A percentile compares a stretch with the other conserved stretches of the same genome.
phyloP scores from a whole-genome alignment of 2,329 filamentous ascomycete species.

The Hypomyces rosellus region DNA sequence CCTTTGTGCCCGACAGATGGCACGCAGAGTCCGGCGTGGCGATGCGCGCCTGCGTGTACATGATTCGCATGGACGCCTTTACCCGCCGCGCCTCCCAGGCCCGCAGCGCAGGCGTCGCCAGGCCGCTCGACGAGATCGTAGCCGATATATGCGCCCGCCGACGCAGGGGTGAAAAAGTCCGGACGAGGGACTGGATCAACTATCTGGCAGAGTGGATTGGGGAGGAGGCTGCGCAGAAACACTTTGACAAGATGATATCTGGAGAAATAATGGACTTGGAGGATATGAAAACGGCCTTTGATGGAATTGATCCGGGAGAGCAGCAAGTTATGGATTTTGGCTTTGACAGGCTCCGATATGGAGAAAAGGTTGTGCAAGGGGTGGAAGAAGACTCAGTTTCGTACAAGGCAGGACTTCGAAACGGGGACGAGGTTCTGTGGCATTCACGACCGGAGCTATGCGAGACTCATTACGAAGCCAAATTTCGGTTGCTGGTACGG shows the following conservation, averaged over 20 bases:
- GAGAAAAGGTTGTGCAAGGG: neutral
- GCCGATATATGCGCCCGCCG: neutral
- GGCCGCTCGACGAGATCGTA: slow-evolving; percentile 1
- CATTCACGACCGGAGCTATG: neutral
- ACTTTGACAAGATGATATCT: neutral
- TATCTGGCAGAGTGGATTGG: neutral
- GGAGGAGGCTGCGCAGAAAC: neutral
- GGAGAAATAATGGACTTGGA: slow-evolving; percentile 4
- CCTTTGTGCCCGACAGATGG: neutral
- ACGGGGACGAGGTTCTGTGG: slow-evolving; percentile 1
- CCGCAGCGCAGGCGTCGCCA: neutral
- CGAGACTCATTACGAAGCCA: neutral
- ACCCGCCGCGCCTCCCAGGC: neutral
- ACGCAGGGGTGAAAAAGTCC: neutral
- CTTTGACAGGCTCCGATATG: neutral
- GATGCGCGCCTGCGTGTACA: slow-evolving; percentile 8
- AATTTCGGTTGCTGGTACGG: neutral
- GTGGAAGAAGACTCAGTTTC: neutral
- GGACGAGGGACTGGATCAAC: neutral
- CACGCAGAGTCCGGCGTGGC: neutral
- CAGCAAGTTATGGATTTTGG: slow-evolving; percentile 1
- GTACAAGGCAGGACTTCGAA: neutral
- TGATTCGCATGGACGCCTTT: slow-evolving; percentile 5
- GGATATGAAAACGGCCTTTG: slow-evolving; percentile 4
- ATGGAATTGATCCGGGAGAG: slow-evolving; percentile 2